Percentiles rank a stretch among this genome's conserved stretches.
Conservation (phyloP, 2,329 filamentous ascomycete species). For the Paraphoma chrysanthemicola region DNA sequence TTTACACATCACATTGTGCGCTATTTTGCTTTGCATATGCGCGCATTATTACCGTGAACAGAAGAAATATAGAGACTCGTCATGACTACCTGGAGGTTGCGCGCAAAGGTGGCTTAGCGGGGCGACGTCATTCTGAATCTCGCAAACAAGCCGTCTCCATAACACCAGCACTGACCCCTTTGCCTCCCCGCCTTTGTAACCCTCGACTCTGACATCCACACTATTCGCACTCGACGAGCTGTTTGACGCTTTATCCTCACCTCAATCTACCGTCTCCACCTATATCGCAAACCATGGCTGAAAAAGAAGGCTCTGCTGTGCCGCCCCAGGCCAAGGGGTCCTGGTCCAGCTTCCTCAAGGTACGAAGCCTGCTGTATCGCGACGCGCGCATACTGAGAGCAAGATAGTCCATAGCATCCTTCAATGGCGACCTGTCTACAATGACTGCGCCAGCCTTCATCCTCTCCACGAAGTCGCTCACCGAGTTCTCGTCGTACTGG, state of each 20-base stretch:
- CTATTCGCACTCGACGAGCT: background rate
- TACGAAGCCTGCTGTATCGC: slow-evolving; percentile 20
- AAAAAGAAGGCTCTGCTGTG: slow-evolving; percentile 55
- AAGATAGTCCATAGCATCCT: slow-evolving; percentile 58
- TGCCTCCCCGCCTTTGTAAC: slow-evolving; percentile 7
- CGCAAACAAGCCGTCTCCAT: slow-evolving; percentile 18
- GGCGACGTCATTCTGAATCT: slow-evolving; percentile 24
- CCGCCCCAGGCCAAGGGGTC: slow-evolving; percentile 55
- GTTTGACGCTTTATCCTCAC: background rate
- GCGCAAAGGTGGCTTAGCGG: slow-evolving; percentile 20
- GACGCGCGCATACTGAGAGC: slow-evolving; percentile 11
- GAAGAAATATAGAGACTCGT: slow-evolving; percentile 1
- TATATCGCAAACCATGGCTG: slow-evolving; percentile 25
- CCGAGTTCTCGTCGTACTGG: slow-evolving; percentile 65
- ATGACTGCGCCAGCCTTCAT: slow-evolving; percentile 65
- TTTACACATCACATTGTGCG: too few species aligned
- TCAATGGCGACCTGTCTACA: slow-evolving; percentile 63
- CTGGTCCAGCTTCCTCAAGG: slow-evolving; percentile 60
- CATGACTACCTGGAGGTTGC: slow-evolving; percentile 9
- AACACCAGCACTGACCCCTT: slow-evolving; percentile 11
- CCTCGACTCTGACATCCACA: background rate
- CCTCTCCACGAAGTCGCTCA: slow-evolving; percentile 61
- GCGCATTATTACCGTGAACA: background rate
- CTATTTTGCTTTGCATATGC: too few species aligned
- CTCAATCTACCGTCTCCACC: background rate